A percentile compares a stretch with the other conserved stretches of the same genome.
Evolutionary conservation across 2,329 filamentous ascomycete species (phyloP).

Genomic region (Aspergillus bombycis): DNA sequence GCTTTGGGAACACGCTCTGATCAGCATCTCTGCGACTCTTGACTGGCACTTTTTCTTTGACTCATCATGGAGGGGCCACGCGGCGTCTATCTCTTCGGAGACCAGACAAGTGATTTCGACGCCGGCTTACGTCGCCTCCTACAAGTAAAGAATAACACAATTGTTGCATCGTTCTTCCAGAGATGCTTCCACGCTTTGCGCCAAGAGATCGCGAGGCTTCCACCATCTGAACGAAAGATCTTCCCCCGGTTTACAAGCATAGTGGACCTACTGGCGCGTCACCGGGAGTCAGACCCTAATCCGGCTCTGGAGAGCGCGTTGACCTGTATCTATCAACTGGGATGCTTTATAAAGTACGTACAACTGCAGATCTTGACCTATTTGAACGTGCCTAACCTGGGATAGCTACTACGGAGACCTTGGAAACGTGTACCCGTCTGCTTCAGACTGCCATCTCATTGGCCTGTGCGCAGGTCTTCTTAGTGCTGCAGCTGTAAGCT

Average conservation of each 20-base stretch:
- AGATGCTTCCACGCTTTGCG: conserved; percentile 46
- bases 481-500: conserved; percentile 9
- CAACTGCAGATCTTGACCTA: neutral
- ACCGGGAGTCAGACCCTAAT: conserved; percentile 37
- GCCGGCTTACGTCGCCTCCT: conserved; percentile 45
- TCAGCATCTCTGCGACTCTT: conserved; percentile 1
- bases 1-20: conserved; percentile 1
- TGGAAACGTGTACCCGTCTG: conserved; percentile 43
- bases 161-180: conserved; percentile 48
- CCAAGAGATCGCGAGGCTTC: conserved; percentile 41
- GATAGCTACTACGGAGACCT: conserved; percentile 47
- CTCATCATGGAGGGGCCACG: conserved; percentile 34
- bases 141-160: conserved; percentile 45
- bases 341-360: conserved; percentile 48
- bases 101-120: conserved; percentile 49
- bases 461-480: conserved; percentile 32
- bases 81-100: conserved; percentile 50
- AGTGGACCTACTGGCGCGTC: conserved; percentile 40
- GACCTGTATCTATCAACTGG: conserved; percentile 48
- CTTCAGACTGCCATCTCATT: conserved; percentile 41
- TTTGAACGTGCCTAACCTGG: conserved; percentile 17
- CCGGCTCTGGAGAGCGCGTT: conserved; percentile 48
- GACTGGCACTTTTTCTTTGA: neutral
- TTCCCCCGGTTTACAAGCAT: conserved; percentile 46
- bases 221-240: conserved; percentile 36